Conservation (phyloP, 2,329 filamentous ascomycete genomes). For the Zymoseptoria ardabiliae region DNA sequence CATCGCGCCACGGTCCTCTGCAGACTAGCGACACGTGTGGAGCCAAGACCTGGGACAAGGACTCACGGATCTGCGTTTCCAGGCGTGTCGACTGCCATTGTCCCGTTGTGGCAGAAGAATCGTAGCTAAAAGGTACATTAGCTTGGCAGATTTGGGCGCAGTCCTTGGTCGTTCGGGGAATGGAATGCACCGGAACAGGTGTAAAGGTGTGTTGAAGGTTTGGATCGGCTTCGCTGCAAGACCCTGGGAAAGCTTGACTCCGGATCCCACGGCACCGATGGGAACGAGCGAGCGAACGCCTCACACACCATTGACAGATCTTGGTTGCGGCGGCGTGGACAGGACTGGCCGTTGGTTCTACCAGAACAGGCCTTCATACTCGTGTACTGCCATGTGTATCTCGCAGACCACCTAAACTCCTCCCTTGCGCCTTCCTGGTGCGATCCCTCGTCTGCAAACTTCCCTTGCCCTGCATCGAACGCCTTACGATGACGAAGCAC, state of each 20-base stretch:
- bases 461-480: neutral
- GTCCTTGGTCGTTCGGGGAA: neutral
- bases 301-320: neutral
- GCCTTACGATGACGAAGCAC: neutral
- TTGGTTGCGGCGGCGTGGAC: neutral
- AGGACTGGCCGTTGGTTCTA: neutral
- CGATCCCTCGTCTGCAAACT: neutral
- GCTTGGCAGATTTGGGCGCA: neutral
- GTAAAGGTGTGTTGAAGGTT: neutral
- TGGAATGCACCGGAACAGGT: neutral
- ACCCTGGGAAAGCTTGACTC: neutral
- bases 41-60: neutral
- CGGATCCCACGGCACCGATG: neutral
- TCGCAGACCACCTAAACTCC: neutral
- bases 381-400: neutral
- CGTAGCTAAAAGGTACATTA: neutral
- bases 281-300: neutral
- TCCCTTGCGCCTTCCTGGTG: neutral
- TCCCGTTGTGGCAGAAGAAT: neutral
- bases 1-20: neutral
- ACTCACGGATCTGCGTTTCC: constrained; percentile 1
- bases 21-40: neutral
- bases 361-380: neutral
- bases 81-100: neutral
- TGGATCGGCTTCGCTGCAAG: neutral